These are phyloP conservation scores for Tetradesmus obliquus DNA, from an alignment of 139 green algal genomes.

Conservation along the genomic window DNA sequence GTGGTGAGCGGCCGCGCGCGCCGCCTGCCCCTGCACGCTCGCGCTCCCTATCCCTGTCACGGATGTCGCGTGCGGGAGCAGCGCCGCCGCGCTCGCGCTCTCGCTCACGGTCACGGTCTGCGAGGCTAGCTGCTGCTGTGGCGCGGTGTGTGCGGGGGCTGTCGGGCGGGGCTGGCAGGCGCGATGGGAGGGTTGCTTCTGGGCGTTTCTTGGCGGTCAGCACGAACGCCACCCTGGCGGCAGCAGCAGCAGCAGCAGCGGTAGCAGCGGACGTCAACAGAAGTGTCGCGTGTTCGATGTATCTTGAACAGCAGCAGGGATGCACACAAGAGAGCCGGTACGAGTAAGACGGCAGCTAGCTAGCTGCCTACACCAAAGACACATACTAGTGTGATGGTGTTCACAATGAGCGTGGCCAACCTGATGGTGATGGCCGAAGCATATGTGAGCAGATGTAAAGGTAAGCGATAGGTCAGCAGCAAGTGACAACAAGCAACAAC, in stretches of 20 bases:
- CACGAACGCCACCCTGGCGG: conserved; percentile 30
- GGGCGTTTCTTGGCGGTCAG: conserved; percentile 42
- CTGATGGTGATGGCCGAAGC: too few species aligned
- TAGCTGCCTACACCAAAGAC: too few species aligned
- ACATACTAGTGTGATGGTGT: too few species aligned
- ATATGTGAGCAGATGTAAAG: too few species aligned
- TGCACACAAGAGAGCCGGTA: too few species aligned
- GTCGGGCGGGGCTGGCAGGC: conserved; percentile 4
- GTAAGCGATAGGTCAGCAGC: too few species aligned
- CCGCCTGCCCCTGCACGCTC: background rate
- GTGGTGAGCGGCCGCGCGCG: background rate
- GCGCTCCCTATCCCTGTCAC: conserved; percentile 3
- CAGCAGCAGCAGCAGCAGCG: background rate
- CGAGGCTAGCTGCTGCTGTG: conserved; percentile 1
- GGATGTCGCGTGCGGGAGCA: background rate
- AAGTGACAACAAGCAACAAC: too few species aligned
- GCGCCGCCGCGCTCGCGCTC: background rate
- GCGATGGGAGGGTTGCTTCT: conserved; percentile 25
- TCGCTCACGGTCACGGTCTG: conserved; percentile 29
- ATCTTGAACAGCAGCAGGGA: background rate
- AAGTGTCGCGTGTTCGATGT: background rate
- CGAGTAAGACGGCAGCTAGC: too few species aligned
- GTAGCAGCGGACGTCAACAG: background rate
- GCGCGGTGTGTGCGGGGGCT: background rate
- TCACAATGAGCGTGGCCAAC: too few species aligned